Conservation (phyloP, 2,329 filamentous ascomycete species). For the Albifimbria verrucaria region DNA sequence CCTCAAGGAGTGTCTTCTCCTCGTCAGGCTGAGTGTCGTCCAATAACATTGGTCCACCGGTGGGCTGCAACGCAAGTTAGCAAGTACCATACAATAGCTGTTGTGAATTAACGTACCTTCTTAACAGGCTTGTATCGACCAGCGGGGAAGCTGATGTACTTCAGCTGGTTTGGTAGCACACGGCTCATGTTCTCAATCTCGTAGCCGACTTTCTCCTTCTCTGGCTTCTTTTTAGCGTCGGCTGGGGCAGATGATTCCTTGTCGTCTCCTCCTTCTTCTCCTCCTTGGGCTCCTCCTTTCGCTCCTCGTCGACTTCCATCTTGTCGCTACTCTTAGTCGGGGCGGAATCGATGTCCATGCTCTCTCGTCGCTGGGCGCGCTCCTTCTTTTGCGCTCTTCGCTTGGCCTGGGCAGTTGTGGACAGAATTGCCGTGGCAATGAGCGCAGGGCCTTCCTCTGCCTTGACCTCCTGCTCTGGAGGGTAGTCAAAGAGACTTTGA, state of each 20-base stretch:
- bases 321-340: conserved; percentile 67
- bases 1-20: conserved; percentile 76
- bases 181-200: conserved; percentile 96
- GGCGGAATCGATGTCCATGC: conserved; percentile 88
- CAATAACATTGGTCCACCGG: conserved; percentile 89
- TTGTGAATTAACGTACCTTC: conserved; percentile 57
- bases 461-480: conserved; percentile 94
- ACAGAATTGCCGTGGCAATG: conserved; percentile 92
- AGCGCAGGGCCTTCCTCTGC: conserved; percentile 88
- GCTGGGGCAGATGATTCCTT: conserved; percentile 52
- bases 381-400: conserved; percentile 93
- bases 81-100: not conserved
- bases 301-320: conserved; percentile 80
- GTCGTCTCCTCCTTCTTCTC: conserved; percentile 60
- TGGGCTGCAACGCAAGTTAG: conserved; percentile 59
- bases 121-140: conserved; percentile 89
- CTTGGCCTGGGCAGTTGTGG: conserved; percentile 95
- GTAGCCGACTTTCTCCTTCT: conserved; percentile 96
- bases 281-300: conserved; percentile 52
- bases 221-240: conserved; percentile 79
- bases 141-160: conserved; percentile 89
- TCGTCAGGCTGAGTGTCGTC: conserved; percentile 78
- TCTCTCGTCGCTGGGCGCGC: conserved; percentile 81
- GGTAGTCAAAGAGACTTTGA: conserved; percentile 96
- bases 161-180: conserved; percentile 87